phyloP scores from a whole-genome alignment of 352 stramenopile species.

The Phytopythium helicoides region DNA sequence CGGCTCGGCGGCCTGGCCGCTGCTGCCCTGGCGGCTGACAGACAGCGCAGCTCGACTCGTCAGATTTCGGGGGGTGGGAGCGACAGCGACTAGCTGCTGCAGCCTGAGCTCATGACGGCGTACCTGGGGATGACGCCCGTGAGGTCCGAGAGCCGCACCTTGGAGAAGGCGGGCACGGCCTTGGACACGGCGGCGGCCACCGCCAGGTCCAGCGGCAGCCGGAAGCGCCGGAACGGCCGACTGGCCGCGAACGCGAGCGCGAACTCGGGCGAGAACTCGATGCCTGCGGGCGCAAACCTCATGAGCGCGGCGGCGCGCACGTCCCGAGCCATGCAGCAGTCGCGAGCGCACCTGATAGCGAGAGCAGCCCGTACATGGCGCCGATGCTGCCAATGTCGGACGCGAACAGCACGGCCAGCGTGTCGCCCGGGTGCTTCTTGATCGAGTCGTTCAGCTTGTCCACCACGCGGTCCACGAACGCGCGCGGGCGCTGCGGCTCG shows the following conservation, averaged over 20 bases:
- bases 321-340: too few species aligned
- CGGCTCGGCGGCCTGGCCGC: conserved; percentile 8
- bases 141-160: conserved; percentile 69
- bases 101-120: too few species aligned
- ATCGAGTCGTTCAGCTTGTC: conserved; percentile 79
- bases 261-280: conserved; percentile 84
- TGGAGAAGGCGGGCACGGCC: conserved; percentile 68
- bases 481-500: background rate
- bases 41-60: too few species aligned
- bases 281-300: too few species aligned
- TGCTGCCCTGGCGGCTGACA: conserved; percentile 9
- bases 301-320: too few species aligned
- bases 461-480: conserved; percentile 67
- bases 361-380: conserved; percentile 73
- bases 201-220: conserved; percentile 74
- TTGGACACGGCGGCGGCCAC: conserved; percentile 64
- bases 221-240: conserved; percentile 76
- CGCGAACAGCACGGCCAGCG: conserved; percentile 70
- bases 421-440: conserved; percentile 66
- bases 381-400: conserved; percentile 83
- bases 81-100: conserved; percentile 6
- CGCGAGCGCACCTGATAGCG: conserved; percentile 41
- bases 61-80: too few species aligned
- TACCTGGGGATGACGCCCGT: conserved; percentile 56
- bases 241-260: conserved; percentile 81